Evolutionary conservation across 2,329 filamentous ascomycete species (phyloP), one percentile per base, ranked within the genome.

Genomic region (Magnaporthiopsis incrustans): DNA sequence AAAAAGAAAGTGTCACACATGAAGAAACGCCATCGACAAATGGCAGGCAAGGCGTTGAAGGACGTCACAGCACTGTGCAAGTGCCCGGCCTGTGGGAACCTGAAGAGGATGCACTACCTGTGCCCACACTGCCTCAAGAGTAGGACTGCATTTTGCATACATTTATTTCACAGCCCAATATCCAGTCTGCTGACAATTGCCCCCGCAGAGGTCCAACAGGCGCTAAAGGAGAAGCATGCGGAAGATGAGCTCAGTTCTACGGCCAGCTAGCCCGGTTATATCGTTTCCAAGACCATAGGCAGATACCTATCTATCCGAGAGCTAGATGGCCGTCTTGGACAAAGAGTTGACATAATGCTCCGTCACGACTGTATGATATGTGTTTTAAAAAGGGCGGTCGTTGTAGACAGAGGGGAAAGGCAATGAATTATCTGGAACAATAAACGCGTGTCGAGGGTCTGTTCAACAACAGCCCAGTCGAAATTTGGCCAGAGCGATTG

Each of bases 1-100:
- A 99, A 99, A 84, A 98, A 97, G 81, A 99, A 98, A 85, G 96
- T 92, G 44, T 97, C 94, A 57, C 92, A 99, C 77, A 91, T 91
- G 81, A 97, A 95, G 81, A 97, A 92, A 83, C 85, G 95, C 70
- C 89, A 92, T 73, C 87, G 96, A 71, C 92, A 96, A 74, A 90
- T 98, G 88, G 94, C 93, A 30, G 95, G 95, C 72, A 99, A 99
- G 79, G 94, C 88, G 59, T 77, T 99, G 70, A 91, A 97, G 79
- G 95, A 99, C 74, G 87, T 96, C 65, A 95, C 89, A 67, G 85
- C 86, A 63, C 78, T 99, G 70, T 96, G 92, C 79, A 91, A 87
- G 73, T 99, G 95, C 74, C 90, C 94, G 0, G 91, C 88, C 18
- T 99, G 95, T 71, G 96, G 95, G 61, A 85, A 89, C 73, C 79